Evolutionary conservation across 2,329 filamentous ascomycete species (phyloP).

Genomic region (Colletotrichum paranaense): DNA sequence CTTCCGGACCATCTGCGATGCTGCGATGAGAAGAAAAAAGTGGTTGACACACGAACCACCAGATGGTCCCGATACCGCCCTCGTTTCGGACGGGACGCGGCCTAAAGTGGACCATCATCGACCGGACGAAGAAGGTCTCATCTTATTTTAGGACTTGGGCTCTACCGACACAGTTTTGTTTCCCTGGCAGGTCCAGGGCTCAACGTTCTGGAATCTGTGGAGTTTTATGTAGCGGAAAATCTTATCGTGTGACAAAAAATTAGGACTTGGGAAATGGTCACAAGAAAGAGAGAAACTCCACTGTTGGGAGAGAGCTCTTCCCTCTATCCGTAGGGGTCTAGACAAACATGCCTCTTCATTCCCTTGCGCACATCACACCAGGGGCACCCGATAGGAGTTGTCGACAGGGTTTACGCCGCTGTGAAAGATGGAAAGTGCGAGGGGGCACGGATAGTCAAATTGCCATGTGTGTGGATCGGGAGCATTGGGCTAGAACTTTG

Average conservation of each 20-base stretch:
- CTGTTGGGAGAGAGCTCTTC: neutral
- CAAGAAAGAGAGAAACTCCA: neutral
- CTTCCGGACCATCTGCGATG: neutral
- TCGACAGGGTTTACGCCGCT: neutral
- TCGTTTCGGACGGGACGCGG: conserved; percentile 22
- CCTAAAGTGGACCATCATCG: neutral
- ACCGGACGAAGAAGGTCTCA: conserved; percentile 14
- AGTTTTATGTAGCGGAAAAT: neutral
- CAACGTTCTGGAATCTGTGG: neutral
- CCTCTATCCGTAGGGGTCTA: neutral
- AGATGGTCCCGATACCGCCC: conserved; percentile 15
- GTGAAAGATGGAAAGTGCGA: neutral
- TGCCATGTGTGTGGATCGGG: neutral
- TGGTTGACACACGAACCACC: neutral
- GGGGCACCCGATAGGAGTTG: neutral
- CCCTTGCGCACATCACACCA: conserved; percentile 24
- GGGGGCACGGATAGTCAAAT: neutral
- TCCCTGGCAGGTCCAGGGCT: too few relatives aligned
- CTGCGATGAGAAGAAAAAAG: neutral
- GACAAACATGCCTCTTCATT: neutral
- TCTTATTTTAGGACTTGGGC: conserved; percentile 1
- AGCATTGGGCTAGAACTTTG: neutral
- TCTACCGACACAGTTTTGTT: neutral
- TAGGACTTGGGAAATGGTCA: neutral
- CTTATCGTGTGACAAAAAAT: neutral